These are phyloP conservation scores for Dittrichia graveolens DNA, from an alignment of 129 eudicot species.

Conservation along the genomic window DNA sequence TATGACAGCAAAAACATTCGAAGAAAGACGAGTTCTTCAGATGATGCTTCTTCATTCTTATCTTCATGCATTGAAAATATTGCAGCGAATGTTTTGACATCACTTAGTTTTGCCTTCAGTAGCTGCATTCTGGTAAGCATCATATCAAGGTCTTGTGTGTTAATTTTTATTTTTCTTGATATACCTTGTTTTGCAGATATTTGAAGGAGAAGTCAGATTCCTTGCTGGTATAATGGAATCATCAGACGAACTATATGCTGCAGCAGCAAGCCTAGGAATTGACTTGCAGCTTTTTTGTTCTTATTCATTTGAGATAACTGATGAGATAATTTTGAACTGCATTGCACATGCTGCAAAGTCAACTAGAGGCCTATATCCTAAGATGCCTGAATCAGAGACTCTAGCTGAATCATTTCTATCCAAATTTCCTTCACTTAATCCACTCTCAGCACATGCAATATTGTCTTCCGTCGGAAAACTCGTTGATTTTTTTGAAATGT, in stretches of 20 bases:
- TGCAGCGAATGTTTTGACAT: constrained; percentile 84
- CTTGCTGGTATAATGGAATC: constrained; percentile 76
- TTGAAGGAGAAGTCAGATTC: constrained; percentile 85
- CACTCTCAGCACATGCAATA: constrained; percentile 91
- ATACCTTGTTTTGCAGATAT: constrained; percentile 52
- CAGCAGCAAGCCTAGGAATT: constrained; percentile 82
- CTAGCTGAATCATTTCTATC: constrained; percentile 89
- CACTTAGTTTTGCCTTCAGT: constrained; percentile 83
- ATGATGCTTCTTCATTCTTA: constrained; percentile 62
- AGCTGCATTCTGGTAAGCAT: constrained; percentile 82
- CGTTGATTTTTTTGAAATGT: constrained; percentile 61
- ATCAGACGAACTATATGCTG: constrained; percentile 93
- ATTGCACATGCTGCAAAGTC: constrained; percentile 49
- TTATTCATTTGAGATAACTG: constrained; percentile 65
- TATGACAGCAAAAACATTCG: constrained; percentile 78
- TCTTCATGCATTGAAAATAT: constrained; percentile 76
- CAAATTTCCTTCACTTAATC: constrained; percentile 83
- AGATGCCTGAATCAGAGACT: constrained; percentile 81
- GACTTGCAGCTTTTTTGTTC: constrained; percentile 83
- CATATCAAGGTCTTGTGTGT: background rate
- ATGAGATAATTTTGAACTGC: constrained; percentile 67
- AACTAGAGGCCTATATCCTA: constrained; percentile 54
- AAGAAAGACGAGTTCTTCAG: constrained; percentile 67
- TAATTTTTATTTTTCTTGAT: background rate
- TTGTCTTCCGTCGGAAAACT: constrained; percentile 66